Conservation (phyloP, 1,284 basidiomycete genomes). For the Irpex lacteus region DNA sequence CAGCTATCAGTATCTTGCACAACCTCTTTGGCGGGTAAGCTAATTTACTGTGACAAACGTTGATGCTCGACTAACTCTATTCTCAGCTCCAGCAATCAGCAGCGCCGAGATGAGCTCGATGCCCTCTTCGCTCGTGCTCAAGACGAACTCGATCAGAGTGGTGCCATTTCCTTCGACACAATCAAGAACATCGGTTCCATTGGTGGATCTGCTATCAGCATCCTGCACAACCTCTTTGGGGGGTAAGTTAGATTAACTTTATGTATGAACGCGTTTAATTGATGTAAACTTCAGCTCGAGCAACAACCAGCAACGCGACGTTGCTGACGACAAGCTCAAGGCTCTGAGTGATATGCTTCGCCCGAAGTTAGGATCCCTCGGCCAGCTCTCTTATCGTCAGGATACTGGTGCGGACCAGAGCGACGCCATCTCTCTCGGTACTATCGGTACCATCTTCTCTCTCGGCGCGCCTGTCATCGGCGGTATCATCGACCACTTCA, state of each 20-base stretch:
- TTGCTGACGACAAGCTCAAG: not conserved
- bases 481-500: slow-evolving; percentile 8
- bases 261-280: not conserved
- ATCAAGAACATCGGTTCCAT: not conserved
- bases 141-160: not conserved
- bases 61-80: not conserved
- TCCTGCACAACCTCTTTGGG: not conserved
- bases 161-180: not conserved
- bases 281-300: not conserved
- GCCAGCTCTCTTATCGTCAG: not conserved
- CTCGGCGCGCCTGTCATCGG: slow-evolving; percentile 6
- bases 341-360: too few species aligned
- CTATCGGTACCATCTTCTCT: slow-evolving; percentile 4
- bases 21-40: not conserved
- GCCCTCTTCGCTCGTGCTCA: not conserved
- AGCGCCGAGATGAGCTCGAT: slow-evolving; percentile 2
- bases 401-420: not conserved
- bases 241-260: not conserved
- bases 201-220: not conserved
- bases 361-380: too few species aligned
- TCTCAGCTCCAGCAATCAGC: not conserved
- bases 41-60: too few species aligned
- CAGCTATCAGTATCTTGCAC: not conserved
- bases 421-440: slow-evolving; percentile 5
- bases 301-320: not conserved